A percentile compares a stretch with the other conserved stretches of the same genome.
Conservation (phyloP, 495 filamentous ascomycete species). For the Aspergillus nanangensis region DNA sequence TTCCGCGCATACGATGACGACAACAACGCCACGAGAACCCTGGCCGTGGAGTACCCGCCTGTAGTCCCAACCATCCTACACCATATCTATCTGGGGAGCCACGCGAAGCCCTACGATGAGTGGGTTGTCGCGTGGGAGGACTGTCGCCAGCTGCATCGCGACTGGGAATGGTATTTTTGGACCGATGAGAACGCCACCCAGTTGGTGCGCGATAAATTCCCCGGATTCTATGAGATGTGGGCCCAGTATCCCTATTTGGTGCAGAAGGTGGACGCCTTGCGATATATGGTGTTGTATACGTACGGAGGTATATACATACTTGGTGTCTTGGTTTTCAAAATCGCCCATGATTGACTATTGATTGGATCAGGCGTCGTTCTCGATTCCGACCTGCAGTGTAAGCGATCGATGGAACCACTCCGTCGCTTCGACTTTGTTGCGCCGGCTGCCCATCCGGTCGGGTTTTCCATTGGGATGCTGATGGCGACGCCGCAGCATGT, state of each 20-base stretch:
- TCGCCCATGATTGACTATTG: not conserved
- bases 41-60: not conserved
- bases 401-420: slow-evolving; percentile 5
- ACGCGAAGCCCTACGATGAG: not conserved
- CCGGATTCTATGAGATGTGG: slow-evolving; percentile 3
- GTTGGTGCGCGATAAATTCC: slow-evolving; percentile 5
- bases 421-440: slow-evolving; percentile 9
- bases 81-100: slow-evolving; percentile 7
- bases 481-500: slow-evolving; percentile 3
- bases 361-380: slow-evolving; percentile 1
- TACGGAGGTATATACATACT: slow-evolving; percentile 2
- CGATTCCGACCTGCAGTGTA: slow-evolving; percentile 8
- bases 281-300: slow-evolving; percentile 8
- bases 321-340: not conserved
- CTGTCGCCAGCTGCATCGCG: slow-evolving; percentile 1
- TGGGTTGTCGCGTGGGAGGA: slow-evolving; percentile 3
- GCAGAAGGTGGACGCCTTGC: slow-evolving; percentile 8
- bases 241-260: slow-evolving; percentile 7
- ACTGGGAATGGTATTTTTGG: slow-evolving; percentile 5
- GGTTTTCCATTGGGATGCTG: slow-evolving; percentile 11
- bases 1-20: slow-evolving; percentile 2
- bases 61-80: slow-evolving; percentile 3
- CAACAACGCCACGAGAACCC: not conserved
- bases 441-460: slow-evolving; percentile 7
- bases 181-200: slow-evolving; percentile 1